phyloP scores from a whole-genome alignment of 257 asterid genomes.

The Cruciata laevipes region DNA sequence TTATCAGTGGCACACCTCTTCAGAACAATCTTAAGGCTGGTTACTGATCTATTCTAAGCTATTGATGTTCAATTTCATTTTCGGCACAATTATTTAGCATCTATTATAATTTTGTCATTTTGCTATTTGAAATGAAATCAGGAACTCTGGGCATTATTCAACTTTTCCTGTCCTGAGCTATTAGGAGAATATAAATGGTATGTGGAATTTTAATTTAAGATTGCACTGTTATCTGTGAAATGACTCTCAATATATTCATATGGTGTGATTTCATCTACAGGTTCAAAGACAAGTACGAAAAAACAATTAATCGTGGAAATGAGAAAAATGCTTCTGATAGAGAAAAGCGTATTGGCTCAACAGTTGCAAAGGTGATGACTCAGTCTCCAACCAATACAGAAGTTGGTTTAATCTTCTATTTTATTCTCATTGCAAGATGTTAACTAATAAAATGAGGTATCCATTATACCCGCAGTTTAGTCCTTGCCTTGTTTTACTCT shows the following conservation, averaged over 20 bases:
- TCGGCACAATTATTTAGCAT: slow-evolving; percentile 6
- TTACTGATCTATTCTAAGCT: slow-evolving; percentile 18
- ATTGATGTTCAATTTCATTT: slow-evolving; percentile 5
- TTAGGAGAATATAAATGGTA: slow-evolving; percentile 90
- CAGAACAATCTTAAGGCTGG: slow-evolving; percentile 98
- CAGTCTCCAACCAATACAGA: not conserved
- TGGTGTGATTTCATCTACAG: slow-evolving; percentile 27
- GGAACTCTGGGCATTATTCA: slow-evolving; percentile 97
- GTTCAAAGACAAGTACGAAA: slow-evolving; percentile 81
- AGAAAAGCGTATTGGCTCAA: slow-evolving; percentile 78
- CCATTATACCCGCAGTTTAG: not conserved
- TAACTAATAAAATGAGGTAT: not conserved
- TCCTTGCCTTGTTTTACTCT: not conserved
- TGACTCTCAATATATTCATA: slow-evolving; percentile 5
- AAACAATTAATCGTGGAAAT: slow-evolving; percentile 68
- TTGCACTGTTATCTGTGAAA: not conserved
- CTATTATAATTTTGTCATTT: slow-evolving; percentile 7
- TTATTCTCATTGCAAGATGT: slow-evolving; percentile 1
- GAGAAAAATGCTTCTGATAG: slow-evolving; percentile 90
- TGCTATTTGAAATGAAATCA: slow-evolving; percentile 16
- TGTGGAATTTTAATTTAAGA: slow-evolving; percentile 9
- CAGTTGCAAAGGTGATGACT: slow-evolving; percentile 80
- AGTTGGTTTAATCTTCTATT: not conserved
- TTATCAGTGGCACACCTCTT: slow-evolving; percentile 95
- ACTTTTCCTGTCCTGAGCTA: slow-evolving; percentile 82